A percentile compares a stretch with the other conserved stretches of the same genome.
Evolutionary conservation across 768 basidiomycete genomes (phyloP).

Genomic region (Mycena sanguinolenta): DNA sequence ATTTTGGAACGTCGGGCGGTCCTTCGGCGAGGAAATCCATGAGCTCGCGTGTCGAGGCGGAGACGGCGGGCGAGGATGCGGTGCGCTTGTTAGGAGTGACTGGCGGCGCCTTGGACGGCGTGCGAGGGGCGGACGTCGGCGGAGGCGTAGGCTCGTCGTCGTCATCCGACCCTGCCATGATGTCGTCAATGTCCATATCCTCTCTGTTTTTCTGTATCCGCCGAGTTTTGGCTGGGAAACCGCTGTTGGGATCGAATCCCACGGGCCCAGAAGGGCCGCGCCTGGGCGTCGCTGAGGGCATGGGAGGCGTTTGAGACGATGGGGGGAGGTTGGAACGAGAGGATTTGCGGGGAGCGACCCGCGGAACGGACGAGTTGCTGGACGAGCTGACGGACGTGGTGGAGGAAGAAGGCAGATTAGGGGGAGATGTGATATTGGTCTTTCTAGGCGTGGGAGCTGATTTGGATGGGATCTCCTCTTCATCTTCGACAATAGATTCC

Average conservation of each 20-base stretch:
- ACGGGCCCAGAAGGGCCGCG: conserved; percentile 41
- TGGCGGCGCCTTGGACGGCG: conserved; percentile 30
- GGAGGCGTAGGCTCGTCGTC: conserved; percentile 53
- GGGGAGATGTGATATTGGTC: conserved; percentile 56
- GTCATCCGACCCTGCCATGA: conserved; percentile 79
- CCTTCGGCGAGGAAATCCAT: conserved; percentile 71
- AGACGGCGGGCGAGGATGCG: conserved; percentile 48
- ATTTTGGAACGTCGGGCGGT: conserved; percentile 58
- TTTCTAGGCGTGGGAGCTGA: conserved; percentile 48
- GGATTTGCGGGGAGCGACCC: conserved; percentile 37
- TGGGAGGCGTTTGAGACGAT: conserved; percentile 40
- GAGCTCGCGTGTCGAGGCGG: conserved; percentile 64
- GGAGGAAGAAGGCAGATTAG: conserved; percentile 52
- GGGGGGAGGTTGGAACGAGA: conserved; percentile 45
- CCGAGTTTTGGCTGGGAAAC: conserved; percentile 63
- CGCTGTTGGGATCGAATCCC: conserved; percentile 41
- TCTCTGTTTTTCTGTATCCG: conserved; percentile 70
- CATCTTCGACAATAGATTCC: conserved; percentile 77
- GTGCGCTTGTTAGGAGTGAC: conserved; percentile 37
- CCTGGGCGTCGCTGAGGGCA: conserved; percentile 41
- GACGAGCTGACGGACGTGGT: conserved; percentile 42
- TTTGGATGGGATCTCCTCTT: conserved; percentile 62
- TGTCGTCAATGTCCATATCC: conserved; percentile 80
- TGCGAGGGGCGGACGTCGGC: conserved; percentile 40
- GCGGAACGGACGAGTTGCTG: conserved; percentile 42